Evolutionary conservation across 106 monocot genomes (phyloP).

Genomic region (Allium cepa): DNA sequence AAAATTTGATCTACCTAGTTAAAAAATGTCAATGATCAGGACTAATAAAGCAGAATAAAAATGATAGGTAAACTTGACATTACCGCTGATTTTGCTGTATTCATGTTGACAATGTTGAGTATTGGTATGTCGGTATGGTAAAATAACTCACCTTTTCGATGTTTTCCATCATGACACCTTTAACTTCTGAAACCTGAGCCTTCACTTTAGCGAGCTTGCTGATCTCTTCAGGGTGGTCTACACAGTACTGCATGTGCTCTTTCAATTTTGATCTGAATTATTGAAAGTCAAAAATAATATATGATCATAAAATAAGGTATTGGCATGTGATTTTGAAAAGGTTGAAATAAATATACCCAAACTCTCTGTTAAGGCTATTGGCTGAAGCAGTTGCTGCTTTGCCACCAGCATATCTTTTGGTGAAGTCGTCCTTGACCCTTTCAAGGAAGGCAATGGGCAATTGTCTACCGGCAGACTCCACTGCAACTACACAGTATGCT

Average conservation of each 20-base stretch:
- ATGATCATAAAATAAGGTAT: background rate
- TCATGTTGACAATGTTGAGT: no score
- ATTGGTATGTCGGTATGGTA: no score
- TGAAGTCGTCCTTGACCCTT: constrained; percentile 20
- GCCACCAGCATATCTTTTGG: constrained; percentile 12
- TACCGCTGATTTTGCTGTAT: no score
- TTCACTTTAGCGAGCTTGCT: constrained; percentile 20
- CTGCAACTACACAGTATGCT: constrained; percentile 21
- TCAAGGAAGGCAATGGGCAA: constrained; percentile 19
- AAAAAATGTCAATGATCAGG: no score
- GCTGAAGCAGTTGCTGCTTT: constrained; percentile 17
- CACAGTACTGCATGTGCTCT: constrained; percentile 20
- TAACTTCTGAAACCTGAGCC: constrained; percentile 21
- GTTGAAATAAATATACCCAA: constrained; percentile 4
- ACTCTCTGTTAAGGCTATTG: constrained; percentile 12
- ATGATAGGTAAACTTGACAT: no score
- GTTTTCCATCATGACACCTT: constrained; percentile 26
- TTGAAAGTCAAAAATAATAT: background rate
- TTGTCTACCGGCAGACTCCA: constrained; percentile 17
- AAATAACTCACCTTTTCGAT: constrained; percentile 10
- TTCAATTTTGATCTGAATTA: constrained; percentile 13
- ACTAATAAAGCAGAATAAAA: no score
- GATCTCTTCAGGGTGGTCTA: constrained; percentile 17
- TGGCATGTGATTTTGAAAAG: background rate
- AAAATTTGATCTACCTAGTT: no score